Evolutionary conservation across 1,139 yeast species (phyloP).

Genomic region (Taphrina betulina): DNA sequence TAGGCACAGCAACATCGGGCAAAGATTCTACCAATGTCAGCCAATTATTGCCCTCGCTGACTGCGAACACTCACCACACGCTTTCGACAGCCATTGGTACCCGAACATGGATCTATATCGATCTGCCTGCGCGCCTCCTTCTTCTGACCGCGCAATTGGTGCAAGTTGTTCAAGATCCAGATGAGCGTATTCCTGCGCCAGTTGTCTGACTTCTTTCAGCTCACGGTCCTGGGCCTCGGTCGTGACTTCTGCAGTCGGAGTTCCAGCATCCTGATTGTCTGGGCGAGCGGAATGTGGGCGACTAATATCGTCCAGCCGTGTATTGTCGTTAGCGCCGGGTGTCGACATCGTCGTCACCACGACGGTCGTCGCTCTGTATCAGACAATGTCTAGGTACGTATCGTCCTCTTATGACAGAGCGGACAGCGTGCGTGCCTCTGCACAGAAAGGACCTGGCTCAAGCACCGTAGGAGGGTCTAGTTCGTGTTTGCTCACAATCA

Average conservation of each 20-base stretch:
- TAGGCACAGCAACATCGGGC: conserved; percentile 71
- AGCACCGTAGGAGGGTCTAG: too few species aligned
- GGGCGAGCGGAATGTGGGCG: conserved; percentile 19
- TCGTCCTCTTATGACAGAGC: too few species aligned
- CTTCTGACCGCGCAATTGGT: conserved; percentile 6
- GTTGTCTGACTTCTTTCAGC: conserved; percentile 6
- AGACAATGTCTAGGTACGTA: too few species aligned
- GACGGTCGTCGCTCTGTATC: too few species aligned
- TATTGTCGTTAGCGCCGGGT: background rate
- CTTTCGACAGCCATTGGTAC: conserved; percentile 22
- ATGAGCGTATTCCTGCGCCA: conserved; percentile 12
- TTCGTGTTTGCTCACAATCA: too few species aligned
- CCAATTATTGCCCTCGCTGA: background rate
- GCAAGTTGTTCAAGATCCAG: conserved; percentile 8
- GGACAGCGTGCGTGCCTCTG: too few species aligned
- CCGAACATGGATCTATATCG: conserved; percentile 14
- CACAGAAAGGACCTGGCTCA: too few species aligned
- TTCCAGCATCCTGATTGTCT: background rate
- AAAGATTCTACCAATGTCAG: conserved; percentile 4
- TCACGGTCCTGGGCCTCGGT: conserved; percentile 17
- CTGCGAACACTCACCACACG: conserved; percentile 16
- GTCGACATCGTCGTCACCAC: conserved; percentile 17
- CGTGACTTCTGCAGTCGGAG: background rate
- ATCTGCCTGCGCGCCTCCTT: conserved; percentile 17
- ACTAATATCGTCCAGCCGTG: conserved; percentile 1